phyloP scores from a whole-genome alignment of 164 flowering plant genomes.

The Berberis thunbergii region DNA sequence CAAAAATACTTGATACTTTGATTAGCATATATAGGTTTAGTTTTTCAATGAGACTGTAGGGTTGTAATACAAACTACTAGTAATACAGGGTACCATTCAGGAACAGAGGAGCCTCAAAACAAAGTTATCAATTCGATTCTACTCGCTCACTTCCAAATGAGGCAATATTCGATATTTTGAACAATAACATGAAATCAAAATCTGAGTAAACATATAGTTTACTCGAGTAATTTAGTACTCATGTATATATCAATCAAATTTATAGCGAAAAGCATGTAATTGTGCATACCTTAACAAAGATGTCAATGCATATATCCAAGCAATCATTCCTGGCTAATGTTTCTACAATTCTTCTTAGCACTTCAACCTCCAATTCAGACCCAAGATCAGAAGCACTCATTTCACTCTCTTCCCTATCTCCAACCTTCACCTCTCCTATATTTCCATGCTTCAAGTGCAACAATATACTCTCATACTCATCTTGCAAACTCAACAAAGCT shows the following conservation, averaged over 20 bases:
- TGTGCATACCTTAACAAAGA: constrained; percentile 50
- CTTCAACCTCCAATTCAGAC: constrained; percentile 37
- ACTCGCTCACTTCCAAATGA: too few relatives aligned
- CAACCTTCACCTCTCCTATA: constrained; percentile 9
- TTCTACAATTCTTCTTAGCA: constrained; percentile 43
- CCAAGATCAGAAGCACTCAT: constrained; percentile 25
- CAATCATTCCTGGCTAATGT: constrained; percentile 55
- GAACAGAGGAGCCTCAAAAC: too few relatives aligned
- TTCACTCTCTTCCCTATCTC: constrained; percentile 3
- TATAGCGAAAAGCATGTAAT: neutral
- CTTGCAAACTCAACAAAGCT: constrained; percentile 51
- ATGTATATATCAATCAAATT: neutral
- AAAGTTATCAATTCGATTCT: too few relatives aligned
- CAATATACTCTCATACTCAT: constrained; percentile 48
- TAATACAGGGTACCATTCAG: too few relatives aligned
- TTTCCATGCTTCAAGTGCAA: constrained; percentile 37
- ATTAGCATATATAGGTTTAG: too few relatives aligned
- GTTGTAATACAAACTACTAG: too few relatives aligned
- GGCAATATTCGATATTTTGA: too few relatives aligned
- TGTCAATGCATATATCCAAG: constrained; percentile 63
- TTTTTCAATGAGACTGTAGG: too few relatives aligned
- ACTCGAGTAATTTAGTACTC: too few relatives aligned
- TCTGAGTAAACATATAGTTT: too few relatives aligned
- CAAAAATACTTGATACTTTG: too few relatives aligned
- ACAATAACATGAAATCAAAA: too few relatives aligned